Base-by-base conservation (phyloP, 495 filamentous ascomycete genomes). In the Neurospora sublineolata region DNA sequence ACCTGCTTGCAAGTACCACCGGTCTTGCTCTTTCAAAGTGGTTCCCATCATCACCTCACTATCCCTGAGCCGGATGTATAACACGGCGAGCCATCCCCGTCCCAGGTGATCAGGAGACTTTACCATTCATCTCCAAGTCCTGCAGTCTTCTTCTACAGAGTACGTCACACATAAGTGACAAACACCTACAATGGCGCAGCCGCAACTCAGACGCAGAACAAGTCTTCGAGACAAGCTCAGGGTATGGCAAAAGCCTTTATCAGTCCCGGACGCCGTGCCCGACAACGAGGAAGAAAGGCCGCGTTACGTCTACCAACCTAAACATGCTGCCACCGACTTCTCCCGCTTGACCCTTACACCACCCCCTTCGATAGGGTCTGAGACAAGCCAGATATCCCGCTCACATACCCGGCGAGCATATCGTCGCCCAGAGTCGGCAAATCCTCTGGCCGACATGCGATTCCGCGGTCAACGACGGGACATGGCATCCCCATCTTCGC, bases 261-360 rank as follows among this genome's bases (percentile, higher is more conserved):
- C 52, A 20, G 20, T 67, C 2, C 30, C 70, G 14, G 64, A 75
- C 11, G 9, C 37, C 1, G n/a, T 69, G 11, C 27, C 52, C 52
- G 52, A 64, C 36, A 23, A 37, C 12, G 76, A 78, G 44, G 72
- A 74, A 20, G 27, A 67, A 3, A 73, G 71, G n/a, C 68, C 75
- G 0, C 69, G 71, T 1, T 75, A 73, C 52, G 71, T 73, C 42
- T 80, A 80, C 67, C 44, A 75, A n/a, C 78, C 78, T 20, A 74
- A 71, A 36, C 78, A 80, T 70, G 78, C 78, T 6, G 78, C 78
- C 38, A 52, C 78, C 38, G 78, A 80, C 30, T 80, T 78, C 14
- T 75, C 73, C 0, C 77, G 73, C 11, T 20, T 78, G 42, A 46
- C 72, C 4, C 70, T 77, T 0, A 64, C 73, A 33, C 72, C 72